Percentiles rank a stretch among this genome's conserved stretches.
Evolutionary conservation across 306 rosid genomes (phyloP).

Genomic region (Albizia julibrissin): DNA sequence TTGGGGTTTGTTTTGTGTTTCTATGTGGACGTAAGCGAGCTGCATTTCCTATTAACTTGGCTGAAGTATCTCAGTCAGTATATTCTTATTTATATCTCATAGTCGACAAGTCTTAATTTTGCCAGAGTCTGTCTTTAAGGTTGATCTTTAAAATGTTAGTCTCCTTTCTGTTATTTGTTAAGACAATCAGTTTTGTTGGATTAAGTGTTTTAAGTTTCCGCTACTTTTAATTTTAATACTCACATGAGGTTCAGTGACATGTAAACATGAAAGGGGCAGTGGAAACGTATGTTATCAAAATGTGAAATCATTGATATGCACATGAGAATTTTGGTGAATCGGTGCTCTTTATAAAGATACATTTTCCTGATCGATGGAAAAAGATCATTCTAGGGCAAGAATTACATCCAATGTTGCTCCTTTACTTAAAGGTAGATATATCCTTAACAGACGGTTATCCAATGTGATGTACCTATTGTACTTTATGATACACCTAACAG

Average conservation of each 20-base stretch:
- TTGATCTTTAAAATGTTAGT: background rate
- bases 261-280: background rate
- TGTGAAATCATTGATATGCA: background rate
- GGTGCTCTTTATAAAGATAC: background rate
- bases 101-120: background rate
- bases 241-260: background rate
- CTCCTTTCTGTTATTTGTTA: background rate
- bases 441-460: background rate
- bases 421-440: no score
- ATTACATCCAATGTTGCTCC: background rate
- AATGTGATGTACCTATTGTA: background rate
- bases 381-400: background rate
- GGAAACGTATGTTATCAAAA: background rate
- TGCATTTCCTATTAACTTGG: background rate
- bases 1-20: background rate
- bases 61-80: background rate
- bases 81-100: background rate
- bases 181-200: background rate
- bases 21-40: background rate
- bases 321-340: background rate
- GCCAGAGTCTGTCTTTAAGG: background rate
- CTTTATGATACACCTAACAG: no score
- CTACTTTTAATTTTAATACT: background rate
- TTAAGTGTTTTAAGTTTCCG: background rate
- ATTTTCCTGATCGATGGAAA: background rate